Percentiles rank a stretch among this genome's conserved stretches.
These are phyloP conservation scores for Pichia occidentalis DNA, from an alignment of 805 yeast genomes.

Conservation along the genomic window DNA sequence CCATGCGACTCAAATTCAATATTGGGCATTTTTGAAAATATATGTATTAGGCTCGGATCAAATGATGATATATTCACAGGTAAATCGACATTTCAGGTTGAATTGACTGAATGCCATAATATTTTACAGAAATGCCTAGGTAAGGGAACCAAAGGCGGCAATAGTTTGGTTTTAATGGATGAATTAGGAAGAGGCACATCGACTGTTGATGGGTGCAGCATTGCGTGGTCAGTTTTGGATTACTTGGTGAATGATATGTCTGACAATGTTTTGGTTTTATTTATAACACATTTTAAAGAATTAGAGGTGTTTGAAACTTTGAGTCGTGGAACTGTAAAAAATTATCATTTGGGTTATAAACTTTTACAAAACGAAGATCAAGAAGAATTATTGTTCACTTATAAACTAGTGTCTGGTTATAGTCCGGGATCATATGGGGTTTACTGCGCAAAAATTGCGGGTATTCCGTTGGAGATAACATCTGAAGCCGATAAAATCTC, in stretches of 20 bases:
- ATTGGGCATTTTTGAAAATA: conserved; percentile 56
- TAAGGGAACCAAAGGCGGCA: conserved; percentile 21
- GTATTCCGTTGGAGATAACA: conserved; percentile 43
- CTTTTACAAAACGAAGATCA: conserved; percentile 23
- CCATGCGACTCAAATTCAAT: conserved; percentile 52
- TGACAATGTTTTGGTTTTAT: conserved; percentile 51
- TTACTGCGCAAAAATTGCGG: conserved; percentile 77
- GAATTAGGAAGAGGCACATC: conserved; percentile 72
- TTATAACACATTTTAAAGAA: conserved; percentile 80
- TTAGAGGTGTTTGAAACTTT: conserved; percentile 45
- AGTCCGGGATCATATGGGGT: conserved; percentile 72
- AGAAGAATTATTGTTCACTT: conserved; percentile 43
- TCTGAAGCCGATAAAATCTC: conserved; percentile 38
- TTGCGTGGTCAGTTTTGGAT: conserved; percentile 66
- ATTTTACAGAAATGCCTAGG: conserved; percentile 45
- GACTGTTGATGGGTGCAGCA: conserved; percentile 72
- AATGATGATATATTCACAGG: conserved; percentile 69
- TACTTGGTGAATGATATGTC: conserved; percentile 39
- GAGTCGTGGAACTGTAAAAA: conserved; percentile 37
- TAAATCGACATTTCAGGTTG: conserved; percentile 79
- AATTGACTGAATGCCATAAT: conserved; percentile 57
- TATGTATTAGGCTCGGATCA: conserved; percentile 69
- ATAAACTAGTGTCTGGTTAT: conserved; percentile 42
- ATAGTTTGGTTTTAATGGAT: conserved; percentile 60
- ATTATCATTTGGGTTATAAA: conserved; percentile 64